Percentiles rank a stretch among this genome's conserved stretches.
These are phyloP conservation scores for Aspergillus clavatus DNA, from an alignment of 2,329 filamentous ascomycete species.

Conservation along the genomic window DNA sequence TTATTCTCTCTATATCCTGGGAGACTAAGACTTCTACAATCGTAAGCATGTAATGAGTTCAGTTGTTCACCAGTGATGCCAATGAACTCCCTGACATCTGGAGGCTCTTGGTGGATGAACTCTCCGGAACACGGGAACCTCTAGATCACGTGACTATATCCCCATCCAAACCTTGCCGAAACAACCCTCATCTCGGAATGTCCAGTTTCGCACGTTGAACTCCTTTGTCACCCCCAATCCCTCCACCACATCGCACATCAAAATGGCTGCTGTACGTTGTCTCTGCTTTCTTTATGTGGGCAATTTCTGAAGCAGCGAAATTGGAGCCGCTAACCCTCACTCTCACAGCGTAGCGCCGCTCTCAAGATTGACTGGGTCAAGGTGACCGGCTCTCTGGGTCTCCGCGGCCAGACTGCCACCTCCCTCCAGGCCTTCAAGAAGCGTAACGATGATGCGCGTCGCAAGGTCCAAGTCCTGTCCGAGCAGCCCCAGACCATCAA, in stretches of 20 bases:
- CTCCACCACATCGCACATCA: slow-evolving; percentile 27
- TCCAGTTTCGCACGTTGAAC: slow-evolving; percentile 34
- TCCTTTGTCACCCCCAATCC: slow-evolving; percentile 26
- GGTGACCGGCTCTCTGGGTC: slow-evolving; percentile 87
- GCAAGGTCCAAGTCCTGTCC: slow-evolving; percentile 78
- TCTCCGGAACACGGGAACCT: slow-evolving; percentile 26
- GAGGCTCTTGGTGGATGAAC: slow-evolving; percentile 7
- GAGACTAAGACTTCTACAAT: neutral
- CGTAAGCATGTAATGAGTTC: neutral
- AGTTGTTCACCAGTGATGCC: no score
- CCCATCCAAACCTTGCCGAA: slow-evolving; percentile 38
- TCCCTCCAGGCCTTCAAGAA: slow-evolving; percentile 97
- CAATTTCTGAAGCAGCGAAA: slow-evolving; percentile 1
- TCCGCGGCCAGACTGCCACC: slow-evolving; percentile 87
- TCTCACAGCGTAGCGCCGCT: slow-evolving; percentile 82
- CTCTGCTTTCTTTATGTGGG: neutral
- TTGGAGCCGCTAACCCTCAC: slow-evolving; percentile 20
- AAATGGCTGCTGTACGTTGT: slow-evolving; percentile 42
- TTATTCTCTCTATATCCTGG: neutral
- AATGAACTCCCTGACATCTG: neutral
- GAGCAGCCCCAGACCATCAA: slow-evolving; percentile 84
- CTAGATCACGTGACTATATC: slow-evolving; percentile 28
- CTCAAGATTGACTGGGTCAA: slow-evolving; percentile 99
- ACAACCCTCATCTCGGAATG: slow-evolving; percentile 32
- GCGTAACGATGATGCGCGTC: slow-evolving; percentile 97